Evolutionary conservation across 805 yeast species (phyloP).

Genomic region (Lipomyces oligophaga): DNA sequence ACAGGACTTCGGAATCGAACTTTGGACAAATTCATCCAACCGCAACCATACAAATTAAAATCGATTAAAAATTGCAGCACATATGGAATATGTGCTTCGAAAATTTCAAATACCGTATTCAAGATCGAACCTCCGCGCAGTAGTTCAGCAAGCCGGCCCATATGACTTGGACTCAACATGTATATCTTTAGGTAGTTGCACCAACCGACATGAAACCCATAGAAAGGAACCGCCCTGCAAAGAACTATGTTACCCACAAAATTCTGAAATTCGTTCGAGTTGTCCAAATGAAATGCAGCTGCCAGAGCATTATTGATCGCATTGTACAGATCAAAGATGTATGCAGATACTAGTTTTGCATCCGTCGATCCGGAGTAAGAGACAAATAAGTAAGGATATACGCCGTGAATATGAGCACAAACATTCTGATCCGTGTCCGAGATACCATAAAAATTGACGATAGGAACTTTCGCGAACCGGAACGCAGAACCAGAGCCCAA

Average conservation of each 20-base stretch:
- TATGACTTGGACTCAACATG: slow-evolving; percentile 58
- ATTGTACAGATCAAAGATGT: slow-evolving; percentile 24
- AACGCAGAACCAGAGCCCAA: slow-evolving; percentile 31
- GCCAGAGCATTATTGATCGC: slow-evolving; percentile 35
- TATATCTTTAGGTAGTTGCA: slow-evolving; percentile 64
- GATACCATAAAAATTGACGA: slow-evolving; percentile 73
- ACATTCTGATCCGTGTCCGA: slow-evolving; percentile 56
- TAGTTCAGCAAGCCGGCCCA: slow-evolving; percentile 52
- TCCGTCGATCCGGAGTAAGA: slow-evolving; percentile 48
- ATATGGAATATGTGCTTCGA: slow-evolving; percentile 78
- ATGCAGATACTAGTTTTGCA: slow-evolving; percentile 15
- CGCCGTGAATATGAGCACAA: slow-evolving; percentile 74
- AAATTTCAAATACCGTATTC: slow-evolving; percentile 47
- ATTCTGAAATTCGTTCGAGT: slow-evolving; percentile 8
- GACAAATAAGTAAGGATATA: slow-evolving; percentile 75
- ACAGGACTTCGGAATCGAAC: slow-evolving; percentile 48
- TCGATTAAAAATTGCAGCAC: slow-evolving; percentile 75
- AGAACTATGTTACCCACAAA: slow-evolving; percentile 40
- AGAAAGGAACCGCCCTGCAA: slow-evolving; percentile 75
- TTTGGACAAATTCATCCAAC: slow-evolving; percentile 55
- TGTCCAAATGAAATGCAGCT: slow-evolving; percentile 30
- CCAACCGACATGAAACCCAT: slow-evolving; percentile 74
- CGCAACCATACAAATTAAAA: slow-evolving; percentile 78
- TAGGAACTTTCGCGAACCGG: slow-evolving; percentile 51
- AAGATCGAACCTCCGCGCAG: slow-evolving; percentile 45